Evolutionary conservation across 495 filamentous ascomycete genomes (phyloP).

Genomic region (Letharia columbiana): DNA sequence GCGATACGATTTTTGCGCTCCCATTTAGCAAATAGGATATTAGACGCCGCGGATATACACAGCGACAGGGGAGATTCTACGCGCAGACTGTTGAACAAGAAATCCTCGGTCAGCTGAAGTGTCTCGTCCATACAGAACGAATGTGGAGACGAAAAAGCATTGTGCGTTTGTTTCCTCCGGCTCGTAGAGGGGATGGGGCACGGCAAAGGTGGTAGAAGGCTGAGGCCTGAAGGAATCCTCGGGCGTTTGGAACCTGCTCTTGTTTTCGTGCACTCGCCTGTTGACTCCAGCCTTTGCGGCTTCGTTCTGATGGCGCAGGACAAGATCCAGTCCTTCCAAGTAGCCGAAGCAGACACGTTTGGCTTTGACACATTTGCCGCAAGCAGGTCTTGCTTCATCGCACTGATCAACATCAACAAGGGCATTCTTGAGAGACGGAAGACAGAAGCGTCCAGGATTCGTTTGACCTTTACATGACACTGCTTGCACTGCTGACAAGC

Average conservation of each 20-base stretch:
- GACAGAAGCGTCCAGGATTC: not conserved
- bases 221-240: not conserved
- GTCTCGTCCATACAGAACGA: slow-evolving; percentile 16
- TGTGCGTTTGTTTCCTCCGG: slow-evolving; percentile 16
- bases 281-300: slow-evolving; percentile 17
- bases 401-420: slow-evolving; percentile 16
- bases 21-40: slow-evolving; percentile 16
- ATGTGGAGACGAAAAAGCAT: slow-evolving; percentile 21
- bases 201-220: not conserved
- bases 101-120: slow-evolving; percentile 17
- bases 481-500: slow-evolving; percentile 22
- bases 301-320: slow-evolving; percentile 20
- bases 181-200: slow-evolving; percentile 12
- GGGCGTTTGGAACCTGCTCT: slow-evolving; percentile 5
- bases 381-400: slow-evolving; percentile 23
- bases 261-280: slow-evolving; percentile 10
- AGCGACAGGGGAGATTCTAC: slow-evolving; percentile 13
- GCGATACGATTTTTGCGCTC: not conserved
- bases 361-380: slow-evolving; percentile 19
- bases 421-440: not conserved
- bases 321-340: slow-evolving; percentile 21
- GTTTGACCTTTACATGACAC: slow-evolving; percentile 19
- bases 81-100: slow-evolving; percentile 7
- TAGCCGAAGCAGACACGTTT: slow-evolving; percentile 18
- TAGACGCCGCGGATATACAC: slow-evolving; percentile 12